These are phyloP conservation scores for Heritiera fomes DNA, from an alignment of 345 rosid species.

Conservation along the genomic window DNA sequence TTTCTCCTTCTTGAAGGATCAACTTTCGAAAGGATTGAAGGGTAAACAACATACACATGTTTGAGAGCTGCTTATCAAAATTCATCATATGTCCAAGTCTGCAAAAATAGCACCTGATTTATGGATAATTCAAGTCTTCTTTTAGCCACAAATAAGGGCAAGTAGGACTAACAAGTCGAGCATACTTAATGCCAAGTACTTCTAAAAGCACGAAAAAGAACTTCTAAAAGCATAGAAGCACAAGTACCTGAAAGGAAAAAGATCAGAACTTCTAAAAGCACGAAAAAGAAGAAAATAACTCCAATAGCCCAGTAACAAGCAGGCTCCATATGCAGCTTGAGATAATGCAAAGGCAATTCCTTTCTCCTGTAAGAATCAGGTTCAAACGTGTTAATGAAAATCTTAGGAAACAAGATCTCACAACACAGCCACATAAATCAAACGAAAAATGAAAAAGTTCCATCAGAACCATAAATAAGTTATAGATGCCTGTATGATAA, in stretches of 20 bases:
- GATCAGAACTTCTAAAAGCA: constrained; percentile 48
- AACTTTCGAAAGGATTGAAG: constrained; percentile 81
- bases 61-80: constrained; percentile 71
- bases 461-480: neutral
- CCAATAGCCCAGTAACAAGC: constrained; percentile 84
- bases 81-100: constrained; percentile 55
- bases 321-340: constrained; percentile 81
- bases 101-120: constrained; percentile 32
- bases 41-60: constrained; percentile 83
- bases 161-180: neutral
- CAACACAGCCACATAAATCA: neutral
- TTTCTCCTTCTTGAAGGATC: constrained; percentile 97
- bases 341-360: constrained; percentile 66
- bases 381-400: neutral
- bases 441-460: constrained; percentile 5
- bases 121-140: constrained; percentile 5
- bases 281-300: constrained; percentile 62
- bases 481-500: neutral
- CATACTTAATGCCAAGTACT: constrained; percentile 35
- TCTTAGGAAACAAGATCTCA: constrained; percentile 11
- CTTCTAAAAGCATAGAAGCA: constrained; percentile 34
- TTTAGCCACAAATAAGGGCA: constrained; percentile 7
- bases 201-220: constrained; percentile 68
- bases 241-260: constrained; percentile 84
- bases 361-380: constrained; percentile 54